Base-by-base conservation (phyloP, 441 rosid genomes). In the Croton setiger region DNA sequence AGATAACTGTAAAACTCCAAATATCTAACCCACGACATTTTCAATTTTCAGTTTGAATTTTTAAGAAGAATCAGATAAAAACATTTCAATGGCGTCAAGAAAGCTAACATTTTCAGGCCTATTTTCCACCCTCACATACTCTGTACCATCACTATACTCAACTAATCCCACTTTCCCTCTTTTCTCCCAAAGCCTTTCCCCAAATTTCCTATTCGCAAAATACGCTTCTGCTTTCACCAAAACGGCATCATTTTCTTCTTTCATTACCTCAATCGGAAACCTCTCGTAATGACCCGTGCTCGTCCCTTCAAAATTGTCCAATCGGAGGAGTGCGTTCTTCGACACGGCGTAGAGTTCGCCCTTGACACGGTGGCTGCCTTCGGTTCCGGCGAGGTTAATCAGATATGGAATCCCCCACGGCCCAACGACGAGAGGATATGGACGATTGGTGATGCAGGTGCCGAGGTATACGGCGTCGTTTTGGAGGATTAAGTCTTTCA, bases 281-380 rank as follows among this genome's bases (percentile, higher is more conserved):
- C 95, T 79, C 84, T 91, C 91, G 81, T 87, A 91, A 72, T 88
- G 92, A n/a, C 88, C 86, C 4, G 58, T 55, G 7, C 77, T 13
- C 68, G 73, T 72, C 9, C 91, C 93, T 57, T 91, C 93, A 69
- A 88, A 68, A 37, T 87, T 84, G 74, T 91, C 91, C 39, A 86
- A 74, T 15, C 81, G 72, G 12, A 12, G 81, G 18, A 87, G 83
- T 7, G 89, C 93, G 23, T 58, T 73, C 8, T 72, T 55, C 14
- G 93, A 81, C 64, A 88, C 88, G 15, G 86, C 60, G 81, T 84
- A 91, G 53, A 91, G 70, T 80, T 91, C 91, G 60, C 93, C 97
- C 35, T 63, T 76, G 66, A 91, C 82, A 59, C 39, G 77, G 53
- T 82, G 74, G 73, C 86, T 92, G 7, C 63, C 74, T 51, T 85